phyloP scores from a whole-genome alignment of 2,329 filamentous ascomycete species.

The Coccinonectria pachysandricola region DNA sequence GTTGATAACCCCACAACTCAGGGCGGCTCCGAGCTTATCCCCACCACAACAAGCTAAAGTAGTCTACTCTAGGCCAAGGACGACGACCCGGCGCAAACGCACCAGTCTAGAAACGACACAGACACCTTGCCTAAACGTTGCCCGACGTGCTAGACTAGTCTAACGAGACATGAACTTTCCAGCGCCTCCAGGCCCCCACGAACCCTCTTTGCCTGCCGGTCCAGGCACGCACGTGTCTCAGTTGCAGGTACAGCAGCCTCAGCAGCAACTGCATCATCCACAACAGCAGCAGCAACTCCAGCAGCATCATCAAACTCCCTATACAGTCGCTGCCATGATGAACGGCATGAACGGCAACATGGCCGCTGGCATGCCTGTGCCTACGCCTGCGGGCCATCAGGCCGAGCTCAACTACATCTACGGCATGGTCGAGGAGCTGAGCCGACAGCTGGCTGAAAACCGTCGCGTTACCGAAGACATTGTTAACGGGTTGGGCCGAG shows the following conservation, averaged over 20 bases:
- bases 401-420: conserved; percentile 60
- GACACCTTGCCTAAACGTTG: conserved; percentile 12
- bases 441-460: conserved; percentile 52
- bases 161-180: conserved; percentile 24
- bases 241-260: conserved; percentile 14
- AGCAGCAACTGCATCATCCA: conserved; percentile 12
- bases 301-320: conserved; percentile 9
- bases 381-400: conserved; percentile 57
- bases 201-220: conserved; percentile 15
- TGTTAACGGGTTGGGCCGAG: conserved; percentile 50
- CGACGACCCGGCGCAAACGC: too few relatives aligned
- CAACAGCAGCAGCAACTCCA: conserved; percentile 11
- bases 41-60: too few relatives aligned
- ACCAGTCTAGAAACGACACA: conserved; percentile 13
- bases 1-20: too few relatives aligned
- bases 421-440: conserved; percentile 56
- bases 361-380: conserved; percentile 38
- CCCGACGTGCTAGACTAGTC: conserved; percentile 11
- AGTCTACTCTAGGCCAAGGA: too few relatives aligned
- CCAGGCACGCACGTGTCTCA: conserved; percentile 10
- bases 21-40: too few relatives aligned
- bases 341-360: conserved; percentile 39
- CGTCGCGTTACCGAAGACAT: conserved; percentile 53
- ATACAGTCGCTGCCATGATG: conserved; percentile 30
- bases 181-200: conserved; percentile 17